Evolutionary conservation across 1,284 basidiomycete species (phyloP).

Genomic region (Malassezia slooffiae): DNA sequence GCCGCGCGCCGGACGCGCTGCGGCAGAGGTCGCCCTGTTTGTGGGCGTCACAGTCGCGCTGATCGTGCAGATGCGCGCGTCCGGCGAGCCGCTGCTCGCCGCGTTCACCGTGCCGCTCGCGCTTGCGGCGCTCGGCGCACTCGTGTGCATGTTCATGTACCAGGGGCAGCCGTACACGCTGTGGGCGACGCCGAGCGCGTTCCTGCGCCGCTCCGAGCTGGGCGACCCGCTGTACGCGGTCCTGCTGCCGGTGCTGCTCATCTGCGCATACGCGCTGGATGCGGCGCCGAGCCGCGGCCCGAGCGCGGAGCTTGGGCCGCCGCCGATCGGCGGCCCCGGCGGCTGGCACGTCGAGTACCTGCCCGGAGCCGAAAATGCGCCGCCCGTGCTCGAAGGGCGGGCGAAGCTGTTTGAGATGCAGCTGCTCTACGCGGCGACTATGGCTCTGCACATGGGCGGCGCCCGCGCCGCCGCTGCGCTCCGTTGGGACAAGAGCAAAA

Average conservation of each 20-base stretch:
- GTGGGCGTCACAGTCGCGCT: neutral
- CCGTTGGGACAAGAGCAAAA: no score
- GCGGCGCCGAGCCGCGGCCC: neutral
- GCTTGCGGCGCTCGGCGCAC: neutral
- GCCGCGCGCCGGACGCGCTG: neutral
- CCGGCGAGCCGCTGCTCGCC: neutral
- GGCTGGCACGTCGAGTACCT: constrained; percentile 4
- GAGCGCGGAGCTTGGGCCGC: neutral
- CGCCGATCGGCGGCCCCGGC: neutral
- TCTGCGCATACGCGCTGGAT: constrained; percentile 1
- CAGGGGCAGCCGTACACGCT: constrained; percentile 1
- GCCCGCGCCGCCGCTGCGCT: no score
- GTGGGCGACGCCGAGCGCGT: constrained; percentile 10
- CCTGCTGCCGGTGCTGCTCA: constrained; percentile 6
- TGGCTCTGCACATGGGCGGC: no score
- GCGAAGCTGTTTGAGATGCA: constrained; percentile 3
- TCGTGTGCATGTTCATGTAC: constrained; percentile 7
- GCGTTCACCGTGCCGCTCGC: neutral
- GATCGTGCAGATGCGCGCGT: neutral
- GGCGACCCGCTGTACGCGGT: constrained; percentile 8
- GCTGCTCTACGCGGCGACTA: constrained; percentile 3
- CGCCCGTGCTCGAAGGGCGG: no score
- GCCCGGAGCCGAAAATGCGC: neutral
- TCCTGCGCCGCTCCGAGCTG: constrained; percentile 8
- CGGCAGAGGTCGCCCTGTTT: constrained; percentile 1